Conservation (phyloP, 352 stramenopile species). For the Proteromonas lacertae region DNA sequence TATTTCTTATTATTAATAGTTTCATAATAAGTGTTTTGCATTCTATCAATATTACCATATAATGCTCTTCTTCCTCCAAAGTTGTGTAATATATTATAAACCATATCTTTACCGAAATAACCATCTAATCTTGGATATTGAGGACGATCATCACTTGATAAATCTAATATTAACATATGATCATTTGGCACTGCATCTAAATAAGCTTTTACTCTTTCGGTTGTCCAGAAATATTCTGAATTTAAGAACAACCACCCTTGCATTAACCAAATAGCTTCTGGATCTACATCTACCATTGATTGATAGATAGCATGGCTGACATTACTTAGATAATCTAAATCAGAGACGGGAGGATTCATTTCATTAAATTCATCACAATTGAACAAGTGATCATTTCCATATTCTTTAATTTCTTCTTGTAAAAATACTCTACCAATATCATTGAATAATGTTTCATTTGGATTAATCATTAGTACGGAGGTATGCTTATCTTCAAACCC, state of each 20-base stretch:
- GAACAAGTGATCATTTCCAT: not conserved
- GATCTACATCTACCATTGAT: not conserved
- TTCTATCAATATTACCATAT: not conserved
- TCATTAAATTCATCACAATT: not conserved
- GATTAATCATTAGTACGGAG: not conserved
- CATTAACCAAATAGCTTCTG: not conserved
- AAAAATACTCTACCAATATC: not conserved
- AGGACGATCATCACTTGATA: not conserved
- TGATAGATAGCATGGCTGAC: not conserved
- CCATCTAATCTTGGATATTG: not conserved
- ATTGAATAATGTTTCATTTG: not conserved
- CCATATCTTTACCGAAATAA: not conserved
- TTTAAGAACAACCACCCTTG: not conserved
- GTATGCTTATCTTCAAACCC: not conserved
- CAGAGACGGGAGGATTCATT: not conserved
- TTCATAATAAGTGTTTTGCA: not conserved
- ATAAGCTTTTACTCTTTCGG: not conserved
- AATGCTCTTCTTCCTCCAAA: not conserved
- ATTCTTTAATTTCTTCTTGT: not conserved
- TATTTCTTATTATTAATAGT: not conserved
- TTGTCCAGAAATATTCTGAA: not conserved
- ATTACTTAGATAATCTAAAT: not conserved
- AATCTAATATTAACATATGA: not conserved
- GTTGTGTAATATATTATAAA: not conserved
- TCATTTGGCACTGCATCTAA: not conserved